Percentiles rank a stretch among this genome's conserved stretches.
Conservation (phyloP, 2,329 filamentous ascomycete species). For the Phialemonium atrogriseum region DNA sequence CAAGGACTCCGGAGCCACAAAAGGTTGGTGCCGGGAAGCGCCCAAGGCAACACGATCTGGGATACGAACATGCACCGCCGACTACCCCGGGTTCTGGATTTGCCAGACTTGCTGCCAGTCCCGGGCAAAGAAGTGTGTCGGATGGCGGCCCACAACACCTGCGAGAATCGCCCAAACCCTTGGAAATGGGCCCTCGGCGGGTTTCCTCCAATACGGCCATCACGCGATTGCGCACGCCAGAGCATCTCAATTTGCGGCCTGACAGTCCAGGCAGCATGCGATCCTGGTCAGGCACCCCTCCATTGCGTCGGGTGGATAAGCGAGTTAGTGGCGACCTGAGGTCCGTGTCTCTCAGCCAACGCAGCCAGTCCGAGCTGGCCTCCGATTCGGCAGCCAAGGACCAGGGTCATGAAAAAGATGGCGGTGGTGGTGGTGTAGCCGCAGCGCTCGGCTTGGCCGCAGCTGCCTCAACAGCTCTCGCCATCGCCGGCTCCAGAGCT, state of each 20-base stretch:
- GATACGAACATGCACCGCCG: constrained; percentile 20
- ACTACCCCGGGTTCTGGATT: too few relatives aligned
- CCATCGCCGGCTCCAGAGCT: constrained; percentile 7
- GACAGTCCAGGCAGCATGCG: constrained; percentile 51
- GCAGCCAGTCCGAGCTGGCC: constrained; percentile 21
- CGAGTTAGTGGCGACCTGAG: constrained; percentile 70
- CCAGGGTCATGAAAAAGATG: constrained; percentile 27
- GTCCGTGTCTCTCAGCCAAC: constrained; percentile 58
- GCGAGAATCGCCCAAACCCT: constrained; percentile 5
- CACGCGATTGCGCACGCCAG: constrained; percentile 42
- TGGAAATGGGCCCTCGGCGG: constrained; percentile 24
- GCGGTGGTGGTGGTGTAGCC: constrained; percentile 22
- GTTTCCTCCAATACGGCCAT: constrained; percentile 47
- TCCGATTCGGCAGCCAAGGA: constrained; percentile 18
- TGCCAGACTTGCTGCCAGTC: constrained; percentile 10
- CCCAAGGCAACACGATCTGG: constrained; percentile 17
- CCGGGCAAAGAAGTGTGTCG: constrained; percentile 27
- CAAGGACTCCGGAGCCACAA: constrained; percentile 34
- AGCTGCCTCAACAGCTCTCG: constrained; percentile 9
- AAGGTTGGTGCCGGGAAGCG: constrained; percentile 24
- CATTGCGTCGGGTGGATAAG: constrained; percentile 61
- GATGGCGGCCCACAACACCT: constrained; percentile 17
- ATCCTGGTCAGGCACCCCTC: constrained; percentile 47
- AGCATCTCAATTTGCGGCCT: constrained; percentile 48
- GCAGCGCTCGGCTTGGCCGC: constrained; percentile 10